Conservation (phyloP, 352 stramenopile species). For the Pythium scleroteichum region DNA sequence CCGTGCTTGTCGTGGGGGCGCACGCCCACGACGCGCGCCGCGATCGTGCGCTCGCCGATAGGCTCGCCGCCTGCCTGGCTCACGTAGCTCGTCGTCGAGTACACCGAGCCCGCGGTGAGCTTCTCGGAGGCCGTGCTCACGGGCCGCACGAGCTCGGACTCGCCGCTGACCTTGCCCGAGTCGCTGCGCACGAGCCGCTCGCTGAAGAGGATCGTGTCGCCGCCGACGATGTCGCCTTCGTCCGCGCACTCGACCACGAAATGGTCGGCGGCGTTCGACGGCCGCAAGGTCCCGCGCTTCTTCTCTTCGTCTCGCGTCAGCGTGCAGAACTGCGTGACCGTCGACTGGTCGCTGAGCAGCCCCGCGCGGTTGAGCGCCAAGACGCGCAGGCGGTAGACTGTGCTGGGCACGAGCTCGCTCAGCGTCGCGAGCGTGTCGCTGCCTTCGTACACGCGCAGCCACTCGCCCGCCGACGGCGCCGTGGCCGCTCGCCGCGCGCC, state of each 20-base stretch:
- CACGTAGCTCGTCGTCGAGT: conserved; percentile 44
- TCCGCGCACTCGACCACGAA: conserved; percentile 75
- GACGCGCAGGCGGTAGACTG: conserved; percentile 85
- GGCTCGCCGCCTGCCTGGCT: conserved; percentile 29
- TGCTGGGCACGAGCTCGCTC: conserved; percentile 66
- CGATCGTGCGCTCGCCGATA: conserved; percentile 72
- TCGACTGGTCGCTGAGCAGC: conserved; percentile 65
- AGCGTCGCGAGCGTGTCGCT: conserved; percentile 65
- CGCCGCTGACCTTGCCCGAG: conserved; percentile 36
- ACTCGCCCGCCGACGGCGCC: conserved; percentile 37
- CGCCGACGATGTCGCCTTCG: conserved; percentile 79
- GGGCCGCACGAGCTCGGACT: conserved; percentile 26
- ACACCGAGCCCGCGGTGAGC: conserved; percentile 40
- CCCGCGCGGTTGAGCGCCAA: conserved; percentile 77
- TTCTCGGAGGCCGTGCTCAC: conserved; percentile 9
- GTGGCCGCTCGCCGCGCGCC: background rate
- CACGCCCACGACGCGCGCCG: conserved; percentile 51
- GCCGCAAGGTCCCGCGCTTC: conserved; percentile 23
- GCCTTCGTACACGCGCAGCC: conserved; percentile 81
- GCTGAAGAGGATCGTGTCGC: conserved; percentile 92
- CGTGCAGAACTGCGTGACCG: conserved; percentile 82
- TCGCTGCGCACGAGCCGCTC: conserved; percentile 82
- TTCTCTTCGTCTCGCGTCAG: conserved; percentile 60
- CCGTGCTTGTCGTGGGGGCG: conserved; percentile 44
- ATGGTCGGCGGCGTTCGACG: conserved; percentile 53